Evolutionary conservation across 106 monocot species (phyloP).

Genomic region (Alisma plantagoaquatica): DNA sequence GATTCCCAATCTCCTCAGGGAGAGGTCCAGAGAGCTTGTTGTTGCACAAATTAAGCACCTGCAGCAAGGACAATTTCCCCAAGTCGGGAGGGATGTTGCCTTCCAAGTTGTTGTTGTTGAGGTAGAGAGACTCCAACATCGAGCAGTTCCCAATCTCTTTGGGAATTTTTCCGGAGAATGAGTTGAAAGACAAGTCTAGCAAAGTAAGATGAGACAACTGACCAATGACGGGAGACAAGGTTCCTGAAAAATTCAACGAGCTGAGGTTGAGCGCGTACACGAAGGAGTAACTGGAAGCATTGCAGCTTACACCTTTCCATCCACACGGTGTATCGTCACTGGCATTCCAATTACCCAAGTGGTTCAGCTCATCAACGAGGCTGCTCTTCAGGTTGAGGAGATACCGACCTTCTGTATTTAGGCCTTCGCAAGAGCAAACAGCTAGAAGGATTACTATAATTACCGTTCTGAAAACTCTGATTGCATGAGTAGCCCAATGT

Average conservation of each 20-base stretch:
- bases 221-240: conserved; percentile 48
- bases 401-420: conserved; percentile 59
- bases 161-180: conserved; percentile 67
- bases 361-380: conserved; percentile 32
- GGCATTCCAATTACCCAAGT: conserved; percentile 60
- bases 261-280: conserved; percentile 54
- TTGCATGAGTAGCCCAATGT: too few species aligned
- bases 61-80: conserved; percentile 43
- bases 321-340: conserved; percentile 50
- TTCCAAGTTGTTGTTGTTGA: conserved; percentile 72
- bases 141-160: conserved; percentile 58
- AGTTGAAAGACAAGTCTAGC: conserved; percentile 76
- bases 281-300: conserved; percentile 10
- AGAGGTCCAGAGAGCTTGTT: conserved; percentile 66
- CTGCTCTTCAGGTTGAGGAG: conserved; percentile 43
- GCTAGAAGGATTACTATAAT: conserved; percentile 23
- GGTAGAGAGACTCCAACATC: conserved; percentile 31
- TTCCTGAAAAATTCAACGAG: conserved; percentile 71
- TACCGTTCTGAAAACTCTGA: conserved; percentile 8
- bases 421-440: conserved; percentile 15
- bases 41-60: conserved; percentile 56
- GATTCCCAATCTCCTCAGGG: conserved; percentile 64
- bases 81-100: conserved; percentile 57
- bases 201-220: conserved; percentile 34
- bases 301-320: conserved; percentile 78